Base-by-base conservation (phyloP, 23 red algal species). In the Gracilariopsis chorda region DNA sequence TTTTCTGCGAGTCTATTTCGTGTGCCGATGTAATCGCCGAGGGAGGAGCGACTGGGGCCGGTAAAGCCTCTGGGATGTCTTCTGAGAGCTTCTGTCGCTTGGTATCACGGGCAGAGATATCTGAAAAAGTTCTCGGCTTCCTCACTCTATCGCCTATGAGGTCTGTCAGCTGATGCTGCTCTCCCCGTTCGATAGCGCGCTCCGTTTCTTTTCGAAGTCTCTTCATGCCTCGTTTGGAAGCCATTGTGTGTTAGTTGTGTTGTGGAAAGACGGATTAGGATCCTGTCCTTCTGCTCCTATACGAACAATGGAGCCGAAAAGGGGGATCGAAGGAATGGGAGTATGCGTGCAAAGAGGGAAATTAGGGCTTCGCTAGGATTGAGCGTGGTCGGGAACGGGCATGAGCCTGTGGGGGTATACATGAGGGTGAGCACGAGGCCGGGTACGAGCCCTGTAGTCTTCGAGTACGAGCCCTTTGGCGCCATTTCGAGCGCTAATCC, bases 131-230 rank as follows among this genome's bases (percentile, higher is more conserved):
- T 10, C 85, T 64, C 2, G 85, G 85, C 69, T 89, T 89, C 30
- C 59, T 40, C 11, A 89, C 70, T 55, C 85, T 67, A 13, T 89
- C 85, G 23, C 37, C 43, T 14, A 89, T 42, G 25, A 89, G 36
- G 21, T 64, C 43, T 12, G 85, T 72, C 29, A 89, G 52, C 27
- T 52, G 37, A 40, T 89, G 85, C 29, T 89, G 85, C 34, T 77
- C 44, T 4, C 52, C 52, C 0, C 76, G 30, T 53, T 73, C 67
- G 2, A 73, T 36, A 7, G 67, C 67, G 1, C 67, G 67, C 40
- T 73, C 67, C 2, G 67, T 73, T 73, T 73, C 67, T 42, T 73
- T 19, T 11, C 67, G 67, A 37, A 73, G 67, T 7, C 67, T 36
- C 19, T 46, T 73, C 67, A 73, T 39, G 7, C 67, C 33, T 36